These are phyloP conservation scores for Fusarium bulbicola DNA, from an alignment of 2,329 filamentous ascomycete species.

Conservation along the genomic window DNA sequence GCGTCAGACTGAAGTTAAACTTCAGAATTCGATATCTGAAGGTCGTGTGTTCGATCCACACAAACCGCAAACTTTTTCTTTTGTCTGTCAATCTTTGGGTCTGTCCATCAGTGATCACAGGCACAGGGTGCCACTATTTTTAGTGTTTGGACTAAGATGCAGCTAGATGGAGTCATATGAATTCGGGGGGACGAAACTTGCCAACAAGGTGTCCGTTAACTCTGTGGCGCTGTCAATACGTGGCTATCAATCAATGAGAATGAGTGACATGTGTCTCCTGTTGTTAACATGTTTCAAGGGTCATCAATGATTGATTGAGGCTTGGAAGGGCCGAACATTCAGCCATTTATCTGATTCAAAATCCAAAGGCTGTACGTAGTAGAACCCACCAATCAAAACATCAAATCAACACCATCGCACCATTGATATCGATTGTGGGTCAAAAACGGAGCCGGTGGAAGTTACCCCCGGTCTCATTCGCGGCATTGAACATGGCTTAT, in stretches of 20 bases:
- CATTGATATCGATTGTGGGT: constrained; percentile 10
- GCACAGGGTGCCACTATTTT: neutral
- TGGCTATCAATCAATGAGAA: neutral
- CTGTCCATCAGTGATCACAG: too few relatives aligned
- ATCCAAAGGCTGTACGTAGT: neutral
- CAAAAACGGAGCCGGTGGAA: constrained; percentile 33
- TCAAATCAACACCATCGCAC: neutral
- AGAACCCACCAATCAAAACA: neutral
- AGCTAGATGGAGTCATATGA: neutral
- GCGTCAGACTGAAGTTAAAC: constrained; percentile 39
- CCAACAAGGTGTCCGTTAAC: neutral
- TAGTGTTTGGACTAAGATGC: neutral
- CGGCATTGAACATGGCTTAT: constrained; percentile 18
- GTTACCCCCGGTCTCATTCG: constrained; percentile 37
- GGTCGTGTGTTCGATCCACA: constrained; percentile 46
- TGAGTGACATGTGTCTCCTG: neutral
- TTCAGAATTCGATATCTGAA: constrained; percentile 42
- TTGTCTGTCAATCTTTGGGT: neutral
- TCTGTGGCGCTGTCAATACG: neutral
- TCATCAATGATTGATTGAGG: neutral
- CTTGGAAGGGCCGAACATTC: neutral
- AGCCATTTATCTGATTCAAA: neutral
- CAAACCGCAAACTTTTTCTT: constrained; percentile 38
- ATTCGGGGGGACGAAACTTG: neutral
- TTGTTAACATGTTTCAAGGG: neutral